Conservation (phyloP, 148 eudicot genomes). For the Chenopodium quinoa region DNA sequence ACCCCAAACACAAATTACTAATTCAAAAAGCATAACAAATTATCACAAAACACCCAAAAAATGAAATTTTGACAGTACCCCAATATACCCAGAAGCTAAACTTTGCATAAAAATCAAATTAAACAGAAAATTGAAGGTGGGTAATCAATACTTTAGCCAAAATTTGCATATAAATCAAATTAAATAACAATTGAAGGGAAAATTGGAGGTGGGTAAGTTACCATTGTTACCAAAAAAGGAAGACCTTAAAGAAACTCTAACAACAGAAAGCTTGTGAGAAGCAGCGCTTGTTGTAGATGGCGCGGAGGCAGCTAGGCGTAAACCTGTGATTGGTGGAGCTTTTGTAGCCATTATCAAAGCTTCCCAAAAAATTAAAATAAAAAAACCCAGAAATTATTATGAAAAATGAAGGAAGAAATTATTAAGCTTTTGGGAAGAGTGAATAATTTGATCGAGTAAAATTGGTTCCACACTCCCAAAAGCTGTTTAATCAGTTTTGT, state of each 20-base stretch:
- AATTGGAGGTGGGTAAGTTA: slow-evolving; percentile 2
- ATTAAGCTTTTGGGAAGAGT: background rate
- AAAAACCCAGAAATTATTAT: background rate
- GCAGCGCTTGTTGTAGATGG: slow-evolving; percentile 32
- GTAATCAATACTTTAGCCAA: slow-evolving; percentile 36
- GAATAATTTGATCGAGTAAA: slow-evolving; percentile 13
- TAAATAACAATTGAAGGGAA: background rate
- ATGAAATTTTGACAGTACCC: background rate
- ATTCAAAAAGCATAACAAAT: background rate
- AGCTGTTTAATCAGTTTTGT: background rate
- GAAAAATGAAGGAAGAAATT: background rate
- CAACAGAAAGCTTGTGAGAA: slow-evolving; percentile 40
- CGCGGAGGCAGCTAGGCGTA: slow-evolving; percentile 43
- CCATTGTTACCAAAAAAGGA: slow-evolving; percentile 48
- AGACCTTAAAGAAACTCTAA: slow-evolving; percentile 39
- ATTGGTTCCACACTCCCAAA: slow-evolving; percentile 9
- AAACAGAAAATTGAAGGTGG: background rate
- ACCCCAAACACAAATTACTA: background rate
- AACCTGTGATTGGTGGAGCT: slow-evolving; percentile 48
- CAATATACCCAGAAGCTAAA: slow-evolving; percentile 14
- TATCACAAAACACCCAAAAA: background rate
- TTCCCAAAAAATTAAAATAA: no score
- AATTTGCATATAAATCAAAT: slow-evolving; percentile 9
- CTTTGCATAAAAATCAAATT: background rate
- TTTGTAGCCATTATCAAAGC: slow-evolving; percentile 38